Evolutionary conservation across 169 alveolate genomes (phyloP).

Genomic region (Cryptosporidium xiaoi): DNA sequence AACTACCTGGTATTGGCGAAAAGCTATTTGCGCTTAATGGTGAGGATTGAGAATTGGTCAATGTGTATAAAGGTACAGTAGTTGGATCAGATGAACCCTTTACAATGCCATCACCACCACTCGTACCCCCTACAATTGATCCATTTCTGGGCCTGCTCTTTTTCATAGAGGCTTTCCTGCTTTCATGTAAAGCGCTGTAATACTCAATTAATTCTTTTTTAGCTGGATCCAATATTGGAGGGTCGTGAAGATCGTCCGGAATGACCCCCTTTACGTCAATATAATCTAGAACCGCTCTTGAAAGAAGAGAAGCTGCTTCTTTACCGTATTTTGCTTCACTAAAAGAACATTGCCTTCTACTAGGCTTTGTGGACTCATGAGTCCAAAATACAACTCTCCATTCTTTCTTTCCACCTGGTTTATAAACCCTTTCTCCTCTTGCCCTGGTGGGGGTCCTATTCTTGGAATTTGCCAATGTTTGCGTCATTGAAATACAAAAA

Average conservation of each 20-base stretch:
- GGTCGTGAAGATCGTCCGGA: constrained; percentile 73
- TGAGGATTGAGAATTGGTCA: constrained; percentile 30
- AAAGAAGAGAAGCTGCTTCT: constrained; percentile 68
- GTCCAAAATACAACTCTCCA: constrained; percentile 75
- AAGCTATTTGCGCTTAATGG: constrained; percentile 2
- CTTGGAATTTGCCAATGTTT: constrained; percentile 17
- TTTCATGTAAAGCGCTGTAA: constrained; percentile 66
- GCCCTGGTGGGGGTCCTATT: constrained; percentile 63
- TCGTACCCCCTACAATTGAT: too few relatives aligned
- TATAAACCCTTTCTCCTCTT: constrained; percentile 70
- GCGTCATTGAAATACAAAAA: constrained; percentile 5
- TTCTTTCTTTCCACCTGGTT: constrained; percentile 71
- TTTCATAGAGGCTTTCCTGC: constrained; percentile 56
- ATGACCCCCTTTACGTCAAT: constrained; percentile 69
- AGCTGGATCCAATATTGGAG: constrained; percentile 70
- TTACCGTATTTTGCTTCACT: constrained; percentile 72
- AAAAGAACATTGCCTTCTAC: constrained; percentile 74
- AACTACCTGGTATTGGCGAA: background rate
- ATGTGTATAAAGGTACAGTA: constrained; percentile 60
- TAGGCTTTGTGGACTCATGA: constrained; percentile 65
- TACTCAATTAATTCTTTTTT: constrained; percentile 64
- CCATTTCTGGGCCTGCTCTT: constrained; percentile 18
- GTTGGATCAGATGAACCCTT: constrained; percentile 20
- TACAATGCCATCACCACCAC: too few relatives aligned
- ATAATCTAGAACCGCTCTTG: constrained; percentile 69